Evolutionary conservation across 306 rosid genomes (phyloP).

Genomic region (Fagus crenata): DNA sequence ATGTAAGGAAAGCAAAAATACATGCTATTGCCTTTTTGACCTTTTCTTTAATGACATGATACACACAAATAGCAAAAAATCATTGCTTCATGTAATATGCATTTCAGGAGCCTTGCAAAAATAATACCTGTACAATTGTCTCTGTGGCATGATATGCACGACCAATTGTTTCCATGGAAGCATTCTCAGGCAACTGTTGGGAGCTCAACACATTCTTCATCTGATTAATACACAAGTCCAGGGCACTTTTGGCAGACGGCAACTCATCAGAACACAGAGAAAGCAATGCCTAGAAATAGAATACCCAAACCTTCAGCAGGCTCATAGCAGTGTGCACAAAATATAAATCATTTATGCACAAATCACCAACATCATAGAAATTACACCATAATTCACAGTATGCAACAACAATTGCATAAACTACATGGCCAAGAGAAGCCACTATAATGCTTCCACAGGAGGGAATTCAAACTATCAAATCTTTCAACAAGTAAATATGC

Average conservation of each 20-base stretch:
- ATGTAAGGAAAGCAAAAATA: slow-evolving; percentile 10
- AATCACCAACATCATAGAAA: slow-evolving; percentile 9
- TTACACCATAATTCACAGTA: neutral
- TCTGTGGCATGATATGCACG: slow-evolving; percentile 95
- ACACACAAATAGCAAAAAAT: neutral
- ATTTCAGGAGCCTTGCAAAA: slow-evolving; percentile 8
- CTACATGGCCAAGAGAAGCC: neutral
- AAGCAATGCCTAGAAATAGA: slow-evolving; percentile 73
- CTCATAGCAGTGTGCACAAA: slow-evolving; percentile 21
- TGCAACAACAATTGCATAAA: neutral
- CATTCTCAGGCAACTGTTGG: slow-evolving; percentile 83
- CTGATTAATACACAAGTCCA: slow-evolving; percentile 89
- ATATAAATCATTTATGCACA: slow-evolving; percentile 1
- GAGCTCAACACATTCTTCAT: slow-evolving; percentile 89
- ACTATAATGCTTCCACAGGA: neutral
- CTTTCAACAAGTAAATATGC: neutral
- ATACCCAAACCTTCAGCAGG: slow-evolving; percentile 40
- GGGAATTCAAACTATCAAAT: neutral
- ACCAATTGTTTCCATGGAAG: slow-evolving; percentile 92
- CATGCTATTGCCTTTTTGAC: neutral
- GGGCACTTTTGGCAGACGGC: slow-evolving; percentile 79
- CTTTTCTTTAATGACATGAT: neutral
- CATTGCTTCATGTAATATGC: neutral
- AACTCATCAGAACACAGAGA: slow-evolving; percentile 88
- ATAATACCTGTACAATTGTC: slow-evolving; percentile 86